Conservation (phyloP, 2,329 filamentous ascomycete genomes). For the Colletotrichum kahawae region DNA sequence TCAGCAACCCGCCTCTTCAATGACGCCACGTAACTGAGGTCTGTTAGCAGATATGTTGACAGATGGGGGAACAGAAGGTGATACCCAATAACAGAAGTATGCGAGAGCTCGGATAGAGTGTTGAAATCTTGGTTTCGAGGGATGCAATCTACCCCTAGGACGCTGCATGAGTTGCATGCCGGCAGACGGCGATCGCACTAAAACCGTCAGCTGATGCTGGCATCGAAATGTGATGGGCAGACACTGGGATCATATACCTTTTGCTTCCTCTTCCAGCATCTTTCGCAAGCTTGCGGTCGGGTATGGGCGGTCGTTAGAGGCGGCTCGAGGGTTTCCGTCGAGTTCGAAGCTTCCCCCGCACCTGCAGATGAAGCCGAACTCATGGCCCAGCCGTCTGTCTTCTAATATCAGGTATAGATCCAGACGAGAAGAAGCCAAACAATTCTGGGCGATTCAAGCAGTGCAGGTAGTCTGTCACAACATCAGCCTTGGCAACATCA, state of each 20-base stretch:
- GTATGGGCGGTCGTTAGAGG: background rate
- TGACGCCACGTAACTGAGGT: background rate
- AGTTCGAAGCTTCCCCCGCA: background rate
- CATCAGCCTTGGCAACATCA: background rate
- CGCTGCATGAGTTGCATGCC: background rate
- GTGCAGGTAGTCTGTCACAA: background rate
- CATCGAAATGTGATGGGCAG: background rate
- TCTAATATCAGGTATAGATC: background rate
- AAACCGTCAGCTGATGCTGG: background rate
- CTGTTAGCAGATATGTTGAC: background rate
- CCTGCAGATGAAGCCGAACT: background rate
- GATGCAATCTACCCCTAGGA: background rate
- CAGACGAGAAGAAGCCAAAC: background rate
- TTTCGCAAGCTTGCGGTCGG: slow-evolving; percentile 1
- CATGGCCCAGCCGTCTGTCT: background rate
- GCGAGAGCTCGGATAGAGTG: background rate
- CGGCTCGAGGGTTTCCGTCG: background rate
- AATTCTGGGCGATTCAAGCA: background rate
- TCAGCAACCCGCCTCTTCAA: slow-evolving; percentile 5
- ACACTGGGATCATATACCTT: background rate
- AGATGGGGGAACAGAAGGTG: background rate
- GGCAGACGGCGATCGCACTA: slow-evolving; percentile 12
- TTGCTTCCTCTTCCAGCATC: slow-evolving; percentile 17
- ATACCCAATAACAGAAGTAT: slow-evolving; percentile 7
- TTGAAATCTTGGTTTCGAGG: slow-evolving; percentile 6